Evolutionary conservation across 805 yeast species (phyloP).

Genomic region (Metschnikowia cerradonensis): DNA sequence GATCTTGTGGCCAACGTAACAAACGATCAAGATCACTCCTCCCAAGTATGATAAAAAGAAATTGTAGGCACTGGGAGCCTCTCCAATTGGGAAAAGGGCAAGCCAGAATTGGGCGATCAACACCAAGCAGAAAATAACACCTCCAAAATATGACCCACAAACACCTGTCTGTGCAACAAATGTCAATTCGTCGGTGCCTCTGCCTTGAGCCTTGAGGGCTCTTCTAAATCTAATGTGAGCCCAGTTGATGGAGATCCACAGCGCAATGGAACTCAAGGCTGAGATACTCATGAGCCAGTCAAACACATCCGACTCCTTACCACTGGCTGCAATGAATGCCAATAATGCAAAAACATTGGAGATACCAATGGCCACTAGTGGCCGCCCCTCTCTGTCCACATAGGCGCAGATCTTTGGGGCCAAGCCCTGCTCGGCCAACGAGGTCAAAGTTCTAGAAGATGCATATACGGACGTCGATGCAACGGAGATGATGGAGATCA

Average conservation of each 20-base stretch:
- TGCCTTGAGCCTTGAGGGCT: conserved; percentile 53
- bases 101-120: conserved; percentile 42
- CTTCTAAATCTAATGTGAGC: conserved; percentile 63
- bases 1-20: conserved; percentile 43
- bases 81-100: conserved; percentile 38
- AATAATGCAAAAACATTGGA: conserved; percentile 54
- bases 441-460: conserved; percentile 53
- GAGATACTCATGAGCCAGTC: conserved; percentile 75
- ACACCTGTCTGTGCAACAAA: conserved; percentile 37
- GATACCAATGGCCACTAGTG: conserved; percentile 59
- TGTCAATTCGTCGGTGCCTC: conserved; percentile 33
- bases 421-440: conserved; percentile 62
- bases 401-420: conserved; percentile 61
- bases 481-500: conserved; percentile 61
- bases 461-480: conserved; percentile 72
- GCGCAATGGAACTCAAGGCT: conserved; percentile 71
- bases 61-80: conserved; percentile 27
- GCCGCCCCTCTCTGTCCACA: conserved; percentile 76
- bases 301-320: conserved; percentile 55
- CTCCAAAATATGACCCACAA: conserved; percentile 34
- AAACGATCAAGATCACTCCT: conserved; percentile 40
- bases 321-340: conserved; percentile 61
- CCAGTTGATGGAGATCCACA: conserved; percentile 73
- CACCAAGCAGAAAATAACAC: conserved; percentile 30
- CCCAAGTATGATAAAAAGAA: conserved; percentile 48